Evolutionary conservation across 176 grass and related monocot species (phyloP).

Genomic region (Stipa capillata): DNA sequence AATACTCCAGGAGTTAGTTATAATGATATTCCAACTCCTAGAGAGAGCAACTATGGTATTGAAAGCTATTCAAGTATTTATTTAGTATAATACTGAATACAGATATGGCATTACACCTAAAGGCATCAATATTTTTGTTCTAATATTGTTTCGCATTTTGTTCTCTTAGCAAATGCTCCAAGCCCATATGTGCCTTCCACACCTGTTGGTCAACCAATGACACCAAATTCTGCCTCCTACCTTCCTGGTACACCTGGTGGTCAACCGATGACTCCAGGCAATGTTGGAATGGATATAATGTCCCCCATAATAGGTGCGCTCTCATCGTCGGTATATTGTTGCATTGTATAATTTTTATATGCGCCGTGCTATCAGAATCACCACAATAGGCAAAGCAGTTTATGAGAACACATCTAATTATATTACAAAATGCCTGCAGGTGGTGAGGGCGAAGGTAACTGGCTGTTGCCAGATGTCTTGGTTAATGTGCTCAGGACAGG

Average conservation of each 20-base stretch:
- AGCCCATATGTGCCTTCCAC: slow-evolving; percentile 92
- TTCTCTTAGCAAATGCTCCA: slow-evolving; percentile 70
- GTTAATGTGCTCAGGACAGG: slow-evolving; percentile 57
- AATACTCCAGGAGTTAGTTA: slow-evolving; percentile 90
- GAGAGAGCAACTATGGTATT: slow-evolving; percentile 86
- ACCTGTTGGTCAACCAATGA: slow-evolving; percentile 93
- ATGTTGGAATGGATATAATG: slow-evolving; percentile 94
- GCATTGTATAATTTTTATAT: not conserved
- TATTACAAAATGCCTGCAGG: slow-evolving; percentile 37
- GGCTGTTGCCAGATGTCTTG: slow-evolving; percentile 67
- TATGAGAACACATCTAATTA: not conserved
- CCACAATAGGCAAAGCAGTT: not conserved
- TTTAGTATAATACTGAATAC: not conserved
- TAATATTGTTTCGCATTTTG: slow-evolving; percentile 10
- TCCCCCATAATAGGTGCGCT: slow-evolving; percentile 74
- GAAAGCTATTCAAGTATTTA: slow-evolving; percentile 1
- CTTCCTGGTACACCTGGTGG: slow-evolving; percentile 96
- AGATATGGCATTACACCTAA: not conserved
- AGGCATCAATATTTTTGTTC: not conserved
- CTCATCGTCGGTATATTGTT: not conserved
- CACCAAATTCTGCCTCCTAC: slow-evolving; percentile 81
- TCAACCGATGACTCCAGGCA: slow-evolving; percentile 98
- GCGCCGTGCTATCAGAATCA: not conserved
- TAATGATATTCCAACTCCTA: slow-evolving; percentile 79
- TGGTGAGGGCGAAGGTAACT: slow-evolving; percentile 66